phyloP scores from a whole-genome alignment of 139 green algal species.

The Micractinium conductrix region DNA sequence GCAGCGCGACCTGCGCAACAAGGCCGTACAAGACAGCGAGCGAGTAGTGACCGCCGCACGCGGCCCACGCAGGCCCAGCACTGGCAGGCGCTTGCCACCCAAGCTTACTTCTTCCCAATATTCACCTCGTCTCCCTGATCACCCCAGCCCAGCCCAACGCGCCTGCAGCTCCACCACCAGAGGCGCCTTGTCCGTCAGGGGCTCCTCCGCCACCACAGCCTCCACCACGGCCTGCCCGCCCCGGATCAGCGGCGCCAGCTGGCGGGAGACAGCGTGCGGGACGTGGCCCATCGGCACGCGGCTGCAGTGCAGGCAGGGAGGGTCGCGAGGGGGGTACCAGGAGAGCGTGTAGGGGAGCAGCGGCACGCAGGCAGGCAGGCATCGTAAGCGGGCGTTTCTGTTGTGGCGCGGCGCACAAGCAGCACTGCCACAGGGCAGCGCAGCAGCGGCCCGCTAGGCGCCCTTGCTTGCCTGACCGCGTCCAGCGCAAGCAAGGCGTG shows the following conservation, averaged over 20 bases:
- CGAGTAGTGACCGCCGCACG: not conserved
- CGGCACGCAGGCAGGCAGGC: not conserved
- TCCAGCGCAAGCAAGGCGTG: constrained; percentile 48
- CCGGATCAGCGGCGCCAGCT: constrained; percentile 54
- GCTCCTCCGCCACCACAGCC: constrained; percentile 40
- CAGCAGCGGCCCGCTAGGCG: too few species aligned
- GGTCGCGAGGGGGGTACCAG: not conserved
- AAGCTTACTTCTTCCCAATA: too few species aligned
- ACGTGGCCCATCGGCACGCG: constrained; percentile 54
- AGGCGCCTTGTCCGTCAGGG: not conserved
- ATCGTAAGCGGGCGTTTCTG: too few species aligned
- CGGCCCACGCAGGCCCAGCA: not conserved
- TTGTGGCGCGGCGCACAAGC: too few species aligned
- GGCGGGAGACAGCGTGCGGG: constrained; percentile 48
- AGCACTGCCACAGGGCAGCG: too few species aligned
- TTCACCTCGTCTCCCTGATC: too few species aligned
- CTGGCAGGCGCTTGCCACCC: too few species aligned
- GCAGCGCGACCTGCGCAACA: constrained; percentile 1
- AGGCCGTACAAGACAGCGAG: too few species aligned
- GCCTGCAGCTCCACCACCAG: constrained; percentile 49
- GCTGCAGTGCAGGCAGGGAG: not conserved
- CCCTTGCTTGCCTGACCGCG: not conserved
- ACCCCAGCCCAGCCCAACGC: not conserved
- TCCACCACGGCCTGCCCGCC: not conserved
- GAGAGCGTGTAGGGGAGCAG: not conserved